Evolutionary conservation across 1,284 basidiomycete species (phyloP).

Genomic region (Apiotrichum veenhuisii): DNA sequence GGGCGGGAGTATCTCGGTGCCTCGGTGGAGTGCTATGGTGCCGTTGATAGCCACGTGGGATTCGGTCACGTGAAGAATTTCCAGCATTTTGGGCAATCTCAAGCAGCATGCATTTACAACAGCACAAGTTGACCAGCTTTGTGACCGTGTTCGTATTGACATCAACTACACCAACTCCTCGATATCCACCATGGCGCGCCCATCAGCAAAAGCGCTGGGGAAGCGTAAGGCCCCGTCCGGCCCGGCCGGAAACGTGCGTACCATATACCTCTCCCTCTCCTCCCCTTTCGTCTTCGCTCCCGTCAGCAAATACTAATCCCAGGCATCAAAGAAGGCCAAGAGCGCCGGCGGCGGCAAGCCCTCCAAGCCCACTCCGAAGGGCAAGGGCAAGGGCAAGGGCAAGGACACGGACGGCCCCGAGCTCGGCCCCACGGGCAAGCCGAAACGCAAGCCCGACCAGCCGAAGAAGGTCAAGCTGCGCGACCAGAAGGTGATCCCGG

Average conservation of each 20-base stretch:
- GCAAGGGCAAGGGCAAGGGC: slow-evolving; percentile 13
- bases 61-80: slow-evolving; percentile 18
- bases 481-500: slow-evolving; percentile 48
- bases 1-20: too few species aligned
- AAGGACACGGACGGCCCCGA: slow-evolving; percentile 14
- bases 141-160: too few species aligned
- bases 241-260: slow-evolving; percentile 12
- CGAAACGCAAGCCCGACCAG: slow-evolving; percentile 42
- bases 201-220: slow-evolving; percentile 33
- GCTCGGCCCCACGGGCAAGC: slow-evolving; percentile 39
- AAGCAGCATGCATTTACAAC: too few species aligned
- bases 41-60: not conserved
- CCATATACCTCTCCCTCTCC: too few species aligned
- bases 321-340: slow-evolving; percentile 12
- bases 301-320: not conserved
- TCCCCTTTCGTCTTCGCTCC: too few species aligned
- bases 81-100: not conserved
- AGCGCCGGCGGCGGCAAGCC: slow-evolving; percentile 2
- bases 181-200: slow-evolving; percentile 29
- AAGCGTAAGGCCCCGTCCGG: slow-evolving; percentile 32
- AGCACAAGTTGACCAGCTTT: too few species aligned
- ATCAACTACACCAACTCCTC: not conserved
- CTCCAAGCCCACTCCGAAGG: not conserved
- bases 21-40: too few species aligned
- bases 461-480: slow-evolving; percentile 49